Evolutionary conservation across 2,329 filamentous ascomycete genomes (phyloP), one percentile per base, ranked within the genome.

Genomic region (Penicillium sp.): DNA sequence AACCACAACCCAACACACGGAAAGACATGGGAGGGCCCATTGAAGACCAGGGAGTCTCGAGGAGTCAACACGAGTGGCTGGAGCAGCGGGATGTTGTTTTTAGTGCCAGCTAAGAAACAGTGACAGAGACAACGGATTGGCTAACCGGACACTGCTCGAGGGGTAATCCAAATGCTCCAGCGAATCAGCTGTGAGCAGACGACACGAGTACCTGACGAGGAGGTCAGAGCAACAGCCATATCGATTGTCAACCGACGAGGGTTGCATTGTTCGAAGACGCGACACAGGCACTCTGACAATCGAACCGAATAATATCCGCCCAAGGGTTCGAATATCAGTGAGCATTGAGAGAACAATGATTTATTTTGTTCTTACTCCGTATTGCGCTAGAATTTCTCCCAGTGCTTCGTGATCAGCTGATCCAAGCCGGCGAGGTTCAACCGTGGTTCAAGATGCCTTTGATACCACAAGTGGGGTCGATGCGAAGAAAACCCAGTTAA

Each of bases 11-110:
- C 26, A 50, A 47, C 58, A 68, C 66, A 71, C 65, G 64, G 64
- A 66, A 68, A 68, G 67, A 71, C 70, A 21, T 69, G 65, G 62
- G 61, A 67, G 60, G 62, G 61, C 65, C 66, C 64, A 65, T 62
- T 50, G 45, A 64, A 61, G 61, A 61, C 66, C 19, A 41, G 13
- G 13, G 35, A 41, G 13, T 13, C 35, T 13, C 26, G 50, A 62
- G 58, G 41, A 53, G 58, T 56, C 54, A 61, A 48, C 58, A 48
- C 63, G 57, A 69, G 44, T 68, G 65, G 63, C 56, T 56, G 56
- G 60, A 66, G 67, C 64, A 70, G 70, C 66, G 68, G 67, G 66
- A 71, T 73, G 71, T 72, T 75, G 69, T 69, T 17, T 45, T 61
- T 62, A 71, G 65, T 60, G 67, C 65, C 68, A 62, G 53, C 66